Percentiles rank a stretch among this genome's conserved stretches.
phyloP scores from a whole-genome alignment of 176 grass and related monocot genomes.

The Oryza brachyantha region DNA sequence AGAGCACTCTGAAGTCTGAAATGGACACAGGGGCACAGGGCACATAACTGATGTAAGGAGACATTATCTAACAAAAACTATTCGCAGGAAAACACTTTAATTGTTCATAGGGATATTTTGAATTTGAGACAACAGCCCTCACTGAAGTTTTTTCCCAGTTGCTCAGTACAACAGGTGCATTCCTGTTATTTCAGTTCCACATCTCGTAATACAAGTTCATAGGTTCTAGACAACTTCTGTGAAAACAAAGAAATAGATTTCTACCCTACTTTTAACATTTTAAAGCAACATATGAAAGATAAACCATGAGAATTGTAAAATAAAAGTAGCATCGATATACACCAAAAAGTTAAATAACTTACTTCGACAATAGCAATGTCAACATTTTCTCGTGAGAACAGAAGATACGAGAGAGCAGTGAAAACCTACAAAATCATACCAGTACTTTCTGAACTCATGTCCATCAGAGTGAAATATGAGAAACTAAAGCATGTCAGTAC shows the following conservation, averaged over 20 bases:
- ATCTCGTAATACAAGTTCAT: neutral
- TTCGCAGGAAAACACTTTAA: neutral
- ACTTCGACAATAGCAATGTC: conserved; percentile 88
- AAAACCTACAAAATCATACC: neutral
- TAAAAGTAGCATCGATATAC: neutral
- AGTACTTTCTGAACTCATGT: neutral
- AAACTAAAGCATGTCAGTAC: neutral
- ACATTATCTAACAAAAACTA: neutral
- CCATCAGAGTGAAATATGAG: neutral
- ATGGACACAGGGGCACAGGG: no score
- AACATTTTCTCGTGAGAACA: conserved; percentile 77
- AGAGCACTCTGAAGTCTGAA: neutral
- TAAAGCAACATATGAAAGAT: neutral
- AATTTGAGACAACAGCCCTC: neutral
- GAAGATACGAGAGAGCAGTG: conserved; percentile 59
- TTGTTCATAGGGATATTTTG: neutral
- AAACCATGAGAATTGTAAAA: neutral
- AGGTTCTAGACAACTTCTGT: neutral
- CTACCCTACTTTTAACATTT: conserved; percentile 2
- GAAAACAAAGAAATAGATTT: neutral
- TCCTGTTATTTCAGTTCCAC: conserved; percentile 3
- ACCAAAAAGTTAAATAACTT: conserved; percentile 34
- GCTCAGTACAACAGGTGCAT: neutral
- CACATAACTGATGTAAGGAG: neutral
- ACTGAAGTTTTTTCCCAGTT: neutral